A percentile compares a stretch with the other conserved stretches of the same genome.
Conservation (phyloP, 192 early-diverging fungal genomes). For the Rhizophagus clarus region DNA sequence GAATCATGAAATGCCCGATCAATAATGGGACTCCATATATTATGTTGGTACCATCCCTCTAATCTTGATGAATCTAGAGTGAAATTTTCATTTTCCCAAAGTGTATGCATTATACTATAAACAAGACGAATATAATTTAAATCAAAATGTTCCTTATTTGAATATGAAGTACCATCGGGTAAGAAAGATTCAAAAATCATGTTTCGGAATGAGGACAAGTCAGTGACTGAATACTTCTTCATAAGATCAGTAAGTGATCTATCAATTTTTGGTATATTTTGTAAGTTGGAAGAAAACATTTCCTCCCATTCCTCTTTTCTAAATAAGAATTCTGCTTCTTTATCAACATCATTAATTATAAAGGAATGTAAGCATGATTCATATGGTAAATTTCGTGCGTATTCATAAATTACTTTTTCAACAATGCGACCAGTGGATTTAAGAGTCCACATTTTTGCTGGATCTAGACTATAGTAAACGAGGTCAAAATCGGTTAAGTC, state of each 20-base stretch:
- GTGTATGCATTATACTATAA: too few relatives aligned
- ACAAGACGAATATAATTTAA: too few relatives aligned
- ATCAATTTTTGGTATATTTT: neutral
- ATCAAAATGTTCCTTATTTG: too few relatives aligned
- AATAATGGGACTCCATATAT: neutral
- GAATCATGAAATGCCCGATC: neutral
- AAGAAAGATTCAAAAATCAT: neutral
- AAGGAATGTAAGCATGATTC: constrained; percentile 5
- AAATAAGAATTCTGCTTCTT: neutral
- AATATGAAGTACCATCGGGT: too few relatives aligned
- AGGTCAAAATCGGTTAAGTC: too few relatives aligned
- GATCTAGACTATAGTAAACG: too few relatives aligned
- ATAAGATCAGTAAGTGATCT: neutral
- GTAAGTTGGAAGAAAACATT: neutral
- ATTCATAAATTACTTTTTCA: constrained; percentile 17
- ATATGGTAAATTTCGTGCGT: neutral
- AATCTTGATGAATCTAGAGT: too few relatives aligned
- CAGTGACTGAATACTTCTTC: neutral
- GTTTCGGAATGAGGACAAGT: neutral
- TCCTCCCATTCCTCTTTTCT: constrained; percentile 12
- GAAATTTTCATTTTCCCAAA: too few relatives aligned
- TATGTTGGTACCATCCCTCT: neutral
- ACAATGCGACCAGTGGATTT: neutral
- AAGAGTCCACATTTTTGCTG: too few relatives aligned
- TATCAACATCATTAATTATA: constrained; percentile 3